These are phyloP conservation scores for Phytopythium litorale DNA, from an alignment of 352 stramenopile species.

Conservation along the genomic window DNA sequence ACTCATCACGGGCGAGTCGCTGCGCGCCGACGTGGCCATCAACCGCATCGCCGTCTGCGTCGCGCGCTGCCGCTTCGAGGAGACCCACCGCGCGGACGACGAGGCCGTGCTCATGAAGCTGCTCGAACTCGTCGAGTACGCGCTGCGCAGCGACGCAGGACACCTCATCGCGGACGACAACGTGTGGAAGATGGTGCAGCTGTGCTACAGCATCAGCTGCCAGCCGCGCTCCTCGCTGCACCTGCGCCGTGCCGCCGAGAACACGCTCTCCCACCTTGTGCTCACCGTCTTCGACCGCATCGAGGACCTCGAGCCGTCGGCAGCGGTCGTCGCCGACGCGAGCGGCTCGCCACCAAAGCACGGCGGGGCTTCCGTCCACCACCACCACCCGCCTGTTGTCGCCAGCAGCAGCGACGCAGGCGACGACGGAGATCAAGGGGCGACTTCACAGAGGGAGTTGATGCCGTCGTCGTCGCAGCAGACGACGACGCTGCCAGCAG, in stretches of 20 bases:
- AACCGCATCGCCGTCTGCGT: slow-evolving; percentile 93
- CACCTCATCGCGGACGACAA: slow-evolving; percentile 89
- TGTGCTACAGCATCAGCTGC: slow-evolving; percentile 95
- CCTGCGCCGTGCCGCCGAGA: slow-evolving; percentile 92
- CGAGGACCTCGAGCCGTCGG: slow-evolving; percentile 54
- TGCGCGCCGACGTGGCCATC: slow-evolving; percentile 88
- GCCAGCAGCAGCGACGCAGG: not conserved
- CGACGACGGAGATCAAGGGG: not conserved
- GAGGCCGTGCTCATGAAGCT: slow-evolving; percentile 95
- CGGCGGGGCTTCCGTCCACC: not conserved
- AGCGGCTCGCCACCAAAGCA: not conserved
- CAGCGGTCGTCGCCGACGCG: not conserved
- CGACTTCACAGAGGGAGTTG: not conserved
- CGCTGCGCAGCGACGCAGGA: slow-evolving; percentile 90
- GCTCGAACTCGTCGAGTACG: slow-evolving; percentile 95
- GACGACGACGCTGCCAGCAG: not conserved
- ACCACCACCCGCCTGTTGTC: not conserved
- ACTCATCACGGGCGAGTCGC: slow-evolving; percentile 90
- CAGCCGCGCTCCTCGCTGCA: slow-evolving; percentile 87
- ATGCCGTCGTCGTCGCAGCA: not conserved
- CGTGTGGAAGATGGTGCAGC: slow-evolving; percentile 95
- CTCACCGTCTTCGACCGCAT: slow-evolving; percentile 95
- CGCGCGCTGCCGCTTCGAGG: slow-evolving; percentile 94
- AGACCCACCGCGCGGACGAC: slow-evolving; percentile 90
- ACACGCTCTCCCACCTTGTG: slow-evolving; percentile 96